These are phyloP conservation scores for Leccinum variicolor DNA, from an alignment of 768 basidiomycete species.

Conservation along the genomic window DNA sequence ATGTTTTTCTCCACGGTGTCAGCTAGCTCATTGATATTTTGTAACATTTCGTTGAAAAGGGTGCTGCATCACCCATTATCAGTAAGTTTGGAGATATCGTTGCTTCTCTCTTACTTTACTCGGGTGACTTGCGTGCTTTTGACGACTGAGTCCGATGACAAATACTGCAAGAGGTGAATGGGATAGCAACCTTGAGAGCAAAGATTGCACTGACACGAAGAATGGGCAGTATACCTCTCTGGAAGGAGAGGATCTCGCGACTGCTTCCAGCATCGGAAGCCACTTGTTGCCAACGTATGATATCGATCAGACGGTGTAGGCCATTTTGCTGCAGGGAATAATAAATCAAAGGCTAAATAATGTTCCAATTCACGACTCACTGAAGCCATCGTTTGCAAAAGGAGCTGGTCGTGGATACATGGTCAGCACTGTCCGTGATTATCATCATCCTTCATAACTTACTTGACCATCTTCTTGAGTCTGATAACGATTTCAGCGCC, in stretches of 20 bases:
- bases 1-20: slow-evolving; percentile 41
- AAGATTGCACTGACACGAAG: slow-evolving; percentile 38
- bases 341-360: not conserved
- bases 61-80: slow-evolving; percentile 29
- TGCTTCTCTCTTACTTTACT: slow-evolving; percentile 42
- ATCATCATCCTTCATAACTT: slow-evolving; percentile 10
- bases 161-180: slow-evolving; percentile 38
- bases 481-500: slow-evolving; percentile 22
- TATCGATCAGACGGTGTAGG: slow-evolving; percentile 46
- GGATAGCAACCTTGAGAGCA: not conserved
- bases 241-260: slow-evolving; percentile 48
- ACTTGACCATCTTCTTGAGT: slow-evolving; percentile 53
- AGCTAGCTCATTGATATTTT: slow-evolving; percentile 43
- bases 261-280: slow-evolving; percentile 36
- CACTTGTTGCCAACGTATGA: slow-evolving; percentile 46
- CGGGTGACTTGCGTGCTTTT: slow-evolving; percentile 51
- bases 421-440: slow-evolving; percentile 4
- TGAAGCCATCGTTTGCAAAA: slow-evolving; percentile 37
- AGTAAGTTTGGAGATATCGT: not conserved
- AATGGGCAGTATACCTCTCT: slow-evolving; percentile 51
- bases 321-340: slow-evolving; percentile 42
- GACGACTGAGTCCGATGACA: slow-evolving; percentile 56
- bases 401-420: slow-evolving; percentile 27
- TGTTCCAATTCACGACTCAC: slow-evolving; percentile 21
- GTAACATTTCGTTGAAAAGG: slow-evolving; percentile 43